These are phyloP conservation scores for Globisporangium alternatum DNA, from an alignment of 352 stramenopile genomes.

Conservation along the genomic window DNA sequence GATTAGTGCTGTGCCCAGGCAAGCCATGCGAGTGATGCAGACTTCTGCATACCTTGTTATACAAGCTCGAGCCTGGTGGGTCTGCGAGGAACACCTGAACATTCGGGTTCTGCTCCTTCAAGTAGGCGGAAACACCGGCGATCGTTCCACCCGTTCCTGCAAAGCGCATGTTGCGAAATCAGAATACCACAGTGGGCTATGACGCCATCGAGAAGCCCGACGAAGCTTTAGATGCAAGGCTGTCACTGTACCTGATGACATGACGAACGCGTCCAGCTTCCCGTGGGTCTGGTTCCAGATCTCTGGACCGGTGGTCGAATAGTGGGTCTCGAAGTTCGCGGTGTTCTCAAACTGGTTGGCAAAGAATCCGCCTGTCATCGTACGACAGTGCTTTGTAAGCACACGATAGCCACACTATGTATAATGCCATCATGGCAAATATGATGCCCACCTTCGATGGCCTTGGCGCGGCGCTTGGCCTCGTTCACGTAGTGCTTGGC, in stretches of 20 bases:
- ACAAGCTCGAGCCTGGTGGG: conserved; percentile 95
- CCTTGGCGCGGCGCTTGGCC: conserved; percentile 80
- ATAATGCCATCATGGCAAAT: background rate
- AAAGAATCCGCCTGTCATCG: conserved; percentile 87
- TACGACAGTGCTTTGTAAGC: background rate
- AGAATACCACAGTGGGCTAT: background rate
- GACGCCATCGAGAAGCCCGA: background rate
- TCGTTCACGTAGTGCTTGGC: conserved; percentile 98
- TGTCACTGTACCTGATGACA: conserved; percentile 88
- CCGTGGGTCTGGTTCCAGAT: conserved; percentile 93
- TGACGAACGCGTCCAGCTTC: conserved; percentile 95
- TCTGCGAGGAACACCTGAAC: conserved; percentile 95
- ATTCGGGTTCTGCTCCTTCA: conserved; percentile 88
- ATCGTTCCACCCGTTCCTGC: conserved; percentile 96
- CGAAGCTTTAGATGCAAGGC: background rate
- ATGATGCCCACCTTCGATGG: conserved; percentile 54
- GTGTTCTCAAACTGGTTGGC: conserved; percentile 99
- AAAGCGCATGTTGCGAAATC: background rate
- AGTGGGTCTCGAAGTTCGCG: conserved; percentile 95
- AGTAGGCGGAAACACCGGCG: conserved; percentile 91
- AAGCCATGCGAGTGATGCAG: background rate
- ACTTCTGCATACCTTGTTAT: conserved; percentile 86
- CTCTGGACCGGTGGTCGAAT: conserved; percentile 93
- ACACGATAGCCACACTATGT: background rate
- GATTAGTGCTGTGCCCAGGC: background rate